Base-by-base conservation (phyloP, 805 yeast species). In the Wickerhamomyces xylosicus region DNA sequence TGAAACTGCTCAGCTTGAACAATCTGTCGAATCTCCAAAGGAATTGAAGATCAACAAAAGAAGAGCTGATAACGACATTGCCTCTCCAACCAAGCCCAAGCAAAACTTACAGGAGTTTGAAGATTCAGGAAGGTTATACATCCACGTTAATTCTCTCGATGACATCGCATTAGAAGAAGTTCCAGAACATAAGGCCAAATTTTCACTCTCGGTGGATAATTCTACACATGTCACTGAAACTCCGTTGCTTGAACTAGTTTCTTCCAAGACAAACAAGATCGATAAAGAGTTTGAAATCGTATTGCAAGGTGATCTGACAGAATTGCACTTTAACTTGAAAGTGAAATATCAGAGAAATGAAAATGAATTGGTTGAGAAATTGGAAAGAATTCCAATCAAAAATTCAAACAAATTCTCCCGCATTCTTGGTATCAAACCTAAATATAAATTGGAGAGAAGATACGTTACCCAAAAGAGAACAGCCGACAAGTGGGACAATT, bases 191-290 rank as follows among this genome's bases (percentile, higher is more conserved):
- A 55, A 66, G 25, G 74, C 72, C 3, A 56, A 62, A 15, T 71
- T 75, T 50, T 63, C 69, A 19, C 47, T 77, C 15, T 54, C 58
- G 16, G 19, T 64, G 37, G 96, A 87, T 55, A 87, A 87, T 54
- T 95, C 95, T 5, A 74, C 77, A 31, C 94, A 87, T 53, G 72
- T 85, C 42, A 71, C 85, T 36, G 72, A 77, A 29, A 85, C 95
- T 0, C 72, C 77, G 8, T 66, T 70, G 57, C 47, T 58, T 35
- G 45, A 50, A 0, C 39, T 71, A 19, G 5, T 4, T 4, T 18
- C 33, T n/a, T 48, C 49, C 3, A 49, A 47, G 9, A 52, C 54
- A 20, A 56, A 64, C 5, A 42, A 60, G 10, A 61, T 85, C 38
- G 71, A 71, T 36, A 85, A 83, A 52, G 96, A 89, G 52, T 85